phyloP scores from a whole-genome alignment of 352 stramenopile species.

The Globisporangium abappressorium region DNA sequence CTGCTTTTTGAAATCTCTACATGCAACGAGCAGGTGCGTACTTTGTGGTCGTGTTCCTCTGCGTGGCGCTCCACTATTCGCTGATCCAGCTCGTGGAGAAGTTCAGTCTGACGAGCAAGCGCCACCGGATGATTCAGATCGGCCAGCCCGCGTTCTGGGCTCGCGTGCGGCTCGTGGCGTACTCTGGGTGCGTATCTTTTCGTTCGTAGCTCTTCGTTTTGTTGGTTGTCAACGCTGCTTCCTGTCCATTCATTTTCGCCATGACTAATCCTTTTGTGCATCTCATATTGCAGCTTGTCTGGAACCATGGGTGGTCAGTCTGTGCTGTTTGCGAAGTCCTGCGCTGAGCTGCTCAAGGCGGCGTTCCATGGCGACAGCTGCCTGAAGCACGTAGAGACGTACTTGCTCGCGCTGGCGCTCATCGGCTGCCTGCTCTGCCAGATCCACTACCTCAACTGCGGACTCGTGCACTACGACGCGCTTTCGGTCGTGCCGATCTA shows the following conservation, averaged over 20 bases:
- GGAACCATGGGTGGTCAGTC: conserved; percentile 82
- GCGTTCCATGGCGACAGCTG: conserved; percentile 61
- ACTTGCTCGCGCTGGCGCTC: conserved; percentile 63
- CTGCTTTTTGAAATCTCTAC: neutral
- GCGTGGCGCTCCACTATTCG: conserved; percentile 52
- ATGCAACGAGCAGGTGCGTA: conserved; percentile 31
- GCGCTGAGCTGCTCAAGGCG: conserved; percentile 70
- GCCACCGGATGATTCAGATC: conserved; percentile 76
- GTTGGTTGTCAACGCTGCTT: neutral
- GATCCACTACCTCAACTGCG: conserved; percentile 81
- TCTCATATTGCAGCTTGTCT: conserved; percentile 29
- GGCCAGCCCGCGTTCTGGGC: conserved; percentile 59
- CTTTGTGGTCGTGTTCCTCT: conserved; percentile 54
- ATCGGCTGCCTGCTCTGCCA: conserved; percentile 60
- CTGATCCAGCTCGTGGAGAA: conserved; percentile 69
- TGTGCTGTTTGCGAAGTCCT: conserved; percentile 85
- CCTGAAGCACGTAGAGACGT: conserved; percentile 61
- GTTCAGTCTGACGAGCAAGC: conserved; percentile 63
- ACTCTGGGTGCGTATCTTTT: conserved; percentile 39
- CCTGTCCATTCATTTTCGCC: neutral
- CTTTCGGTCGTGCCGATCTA: conserved; percentile 84
- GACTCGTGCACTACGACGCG: conserved; percentile 75
- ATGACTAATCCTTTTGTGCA: neutral
- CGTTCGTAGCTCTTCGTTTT: neutral
- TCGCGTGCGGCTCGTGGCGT: conserved; percentile 68